Conservation (phyloP, 2,329 filamentous ascomycete genomes). For the Lachnellula cervina region DNA sequence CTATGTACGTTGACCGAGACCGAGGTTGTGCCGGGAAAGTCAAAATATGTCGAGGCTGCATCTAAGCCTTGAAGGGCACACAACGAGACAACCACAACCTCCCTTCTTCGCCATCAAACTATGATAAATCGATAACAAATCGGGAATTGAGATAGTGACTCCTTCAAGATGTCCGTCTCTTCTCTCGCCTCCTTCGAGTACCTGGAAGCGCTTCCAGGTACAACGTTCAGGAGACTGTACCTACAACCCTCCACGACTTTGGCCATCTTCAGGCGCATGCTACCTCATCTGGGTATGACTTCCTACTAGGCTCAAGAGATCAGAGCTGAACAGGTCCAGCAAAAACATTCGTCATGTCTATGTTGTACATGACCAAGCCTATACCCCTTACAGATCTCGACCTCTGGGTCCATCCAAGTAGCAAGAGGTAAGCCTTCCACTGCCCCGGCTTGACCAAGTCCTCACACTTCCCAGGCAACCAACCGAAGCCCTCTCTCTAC, state of each 20-base stretch:
- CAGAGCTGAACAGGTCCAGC: constrained; percentile 45
- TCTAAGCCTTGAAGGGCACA: neutral
- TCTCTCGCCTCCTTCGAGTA: constrained; percentile 74
- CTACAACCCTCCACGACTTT: constrained; percentile 92
- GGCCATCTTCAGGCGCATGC: constrained; percentile 95
- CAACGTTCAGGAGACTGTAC: constrained; percentile 87
- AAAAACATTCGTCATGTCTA: constrained; percentile 92
- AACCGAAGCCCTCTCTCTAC: constrained; percentile 75
- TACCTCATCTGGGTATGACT: constrained; percentile 74
- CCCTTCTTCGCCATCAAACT: constrained; percentile 2
- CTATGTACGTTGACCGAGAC: neutral
- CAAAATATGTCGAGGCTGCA: no score
- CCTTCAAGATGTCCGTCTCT: constrained; percentile 35
- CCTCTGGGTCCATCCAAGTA: constrained; percentile 72
- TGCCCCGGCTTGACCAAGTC: constrained; percentile 1
- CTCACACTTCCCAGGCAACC: constrained; percentile 53
- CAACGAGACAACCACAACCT: neutral
- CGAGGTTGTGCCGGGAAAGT: neutral
- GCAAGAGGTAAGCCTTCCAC: constrained; percentile 42
- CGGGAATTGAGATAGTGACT: constrained; percentile 10
- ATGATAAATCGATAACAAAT: constrained; percentile 22
- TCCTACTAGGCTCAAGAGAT: constrained; percentile 5
- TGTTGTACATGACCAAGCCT: constrained; percentile 83
- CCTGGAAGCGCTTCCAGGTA: constrained; percentile 84
- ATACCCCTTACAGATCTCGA: constrained; percentile 78